Evolutionary conservation across 306 rosid genomes (phyloP).

Genomic region (Corylus heterophylla): DNA sequence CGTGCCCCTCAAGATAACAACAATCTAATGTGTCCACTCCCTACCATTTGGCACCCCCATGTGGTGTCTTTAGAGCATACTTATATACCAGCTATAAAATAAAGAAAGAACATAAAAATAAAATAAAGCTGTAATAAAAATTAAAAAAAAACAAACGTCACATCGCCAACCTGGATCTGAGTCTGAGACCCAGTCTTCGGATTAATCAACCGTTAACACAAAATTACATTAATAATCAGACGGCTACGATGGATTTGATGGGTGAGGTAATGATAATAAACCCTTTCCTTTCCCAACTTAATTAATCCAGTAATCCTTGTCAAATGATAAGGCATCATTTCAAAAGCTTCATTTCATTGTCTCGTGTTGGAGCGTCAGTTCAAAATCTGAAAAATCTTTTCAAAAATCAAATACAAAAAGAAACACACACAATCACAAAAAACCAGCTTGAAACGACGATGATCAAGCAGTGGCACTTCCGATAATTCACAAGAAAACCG

Average conservation of each 20-base stretch:
- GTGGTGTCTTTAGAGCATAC: not conserved
- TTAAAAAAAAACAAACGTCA: not conserved
- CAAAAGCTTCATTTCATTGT: constrained; percentile 23
- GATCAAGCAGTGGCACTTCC: constrained; percentile 8
- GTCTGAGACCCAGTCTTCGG: not conserved
- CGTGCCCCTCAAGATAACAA: not conserved
- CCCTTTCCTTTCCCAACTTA: not conserved
- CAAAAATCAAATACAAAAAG: not conserved
- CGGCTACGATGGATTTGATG: not conserved
- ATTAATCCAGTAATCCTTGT: constrained; percentile 18
- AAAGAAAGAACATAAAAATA: not conserved
- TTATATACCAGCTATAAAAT: not conserved
- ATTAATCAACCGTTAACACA: not conserved
- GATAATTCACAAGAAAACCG: constrained; percentile 15
- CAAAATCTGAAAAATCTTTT: constrained; percentile 1
- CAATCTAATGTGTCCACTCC: not conserved
- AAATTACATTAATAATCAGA: constrained; percentile 5
- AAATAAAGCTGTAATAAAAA: not conserved
- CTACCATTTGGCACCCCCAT: not conserved
- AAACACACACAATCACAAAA: not conserved
- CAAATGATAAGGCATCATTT: constrained; percentile 41
- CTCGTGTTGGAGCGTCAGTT: constrained; percentile 45
- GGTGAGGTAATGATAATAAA: not conserved
- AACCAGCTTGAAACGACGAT: not conserved
- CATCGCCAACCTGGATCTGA: not conserved